A percentile compares a stretch with the other conserved stretches of the same genome.
These are phyloP conservation scores for Didymella pinodella DNA, from an alignment of 2,329 filamentous ascomycete genomes.

Conservation along the genomic window DNA sequence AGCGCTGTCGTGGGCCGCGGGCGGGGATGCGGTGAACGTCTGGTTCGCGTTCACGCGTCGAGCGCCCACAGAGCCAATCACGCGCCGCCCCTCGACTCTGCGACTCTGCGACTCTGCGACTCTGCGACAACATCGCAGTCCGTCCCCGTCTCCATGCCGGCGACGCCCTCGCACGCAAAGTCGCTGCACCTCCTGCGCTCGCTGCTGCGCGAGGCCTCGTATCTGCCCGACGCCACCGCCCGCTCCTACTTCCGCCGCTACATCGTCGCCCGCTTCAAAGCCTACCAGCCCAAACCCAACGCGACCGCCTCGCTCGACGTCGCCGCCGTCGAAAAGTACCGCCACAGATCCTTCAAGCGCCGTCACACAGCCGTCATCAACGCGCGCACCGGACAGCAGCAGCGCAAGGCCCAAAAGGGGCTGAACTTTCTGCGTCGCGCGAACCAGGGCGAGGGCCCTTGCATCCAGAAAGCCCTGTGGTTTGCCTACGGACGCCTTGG, in stretches of 20 bases:
- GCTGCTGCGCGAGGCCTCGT: conserved; percentile 66
- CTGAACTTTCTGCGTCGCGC: conserved; percentile 60
- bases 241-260: conserved; percentile 60
- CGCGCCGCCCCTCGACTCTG: background rate
- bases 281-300: conserved; percentile 48
- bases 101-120: too few relatives aligned
- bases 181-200: conserved; percentile 61
- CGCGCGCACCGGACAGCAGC: conserved; percentile 31
- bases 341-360: conserved; percentile 33
- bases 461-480: conserved; percentile 61
- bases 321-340: conserved; percentile 30
- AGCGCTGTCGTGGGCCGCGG: background rate
- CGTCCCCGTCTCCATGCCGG: background rate
- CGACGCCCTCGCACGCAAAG: conserved; percentile 13
- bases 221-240: conserved; percentile 66
- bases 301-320: conserved; percentile 27
- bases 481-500: conserved; percentile 66
- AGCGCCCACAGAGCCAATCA: conserved; percentile 29
- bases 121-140: background rate
- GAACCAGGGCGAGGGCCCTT: conserved; percentile 62
- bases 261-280: conserved; percentile 59
- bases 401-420: conserved; percentile 44
- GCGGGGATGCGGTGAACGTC: background rate
- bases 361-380: conserved; percentile 33
- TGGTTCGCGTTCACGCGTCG: conserved; percentile 4